Conservation (phyloP, 1,139 yeast species). For the Yarrowia galli region DNA sequence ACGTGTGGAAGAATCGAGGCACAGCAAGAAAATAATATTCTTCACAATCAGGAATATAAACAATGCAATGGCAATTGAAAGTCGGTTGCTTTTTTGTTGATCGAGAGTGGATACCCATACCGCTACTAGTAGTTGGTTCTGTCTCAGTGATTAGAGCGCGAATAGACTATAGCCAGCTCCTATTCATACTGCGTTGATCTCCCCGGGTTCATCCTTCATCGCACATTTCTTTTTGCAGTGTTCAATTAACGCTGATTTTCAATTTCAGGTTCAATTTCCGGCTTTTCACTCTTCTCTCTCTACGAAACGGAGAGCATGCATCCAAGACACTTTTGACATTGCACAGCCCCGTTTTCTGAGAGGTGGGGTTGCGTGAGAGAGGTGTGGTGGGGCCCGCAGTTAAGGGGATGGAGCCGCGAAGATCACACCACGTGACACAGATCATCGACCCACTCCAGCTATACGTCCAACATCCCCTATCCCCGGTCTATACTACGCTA, state of each 20-base stretch:
- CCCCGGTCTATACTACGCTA: neutral
- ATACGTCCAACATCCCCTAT: too few relatives aligned
- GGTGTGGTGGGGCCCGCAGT: neutral
- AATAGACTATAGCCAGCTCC: too few relatives aligned
- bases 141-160: too few relatives aligned
- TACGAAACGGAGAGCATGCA: neutral
- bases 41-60: neutral
- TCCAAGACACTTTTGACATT: constrained; percentile 22
- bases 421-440: neutral
- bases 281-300: neutral
- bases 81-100: too few relatives aligned
- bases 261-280: constrained; percentile 4
- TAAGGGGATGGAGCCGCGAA: neutral
- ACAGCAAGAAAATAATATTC: constrained; percentile 1
- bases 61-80: neutral
- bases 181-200: neutral
- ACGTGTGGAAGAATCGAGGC: constrained; percentile 13
- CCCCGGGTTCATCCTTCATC: neutral
- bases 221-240: neutral
- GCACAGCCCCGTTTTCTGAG: constrained; percentile 26
- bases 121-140: too few relatives aligned
- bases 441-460: too few relatives aligned
- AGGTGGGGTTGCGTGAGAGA: constrained; percentile 8
- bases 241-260: neutral
- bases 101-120: too few relatives aligned